A percentile compares a stretch with the other conserved stretches of the same genome.
phyloP scores from a whole-genome alignment of 805 yeast genomes.

The Metschnikowia reukaufii region DNA sequence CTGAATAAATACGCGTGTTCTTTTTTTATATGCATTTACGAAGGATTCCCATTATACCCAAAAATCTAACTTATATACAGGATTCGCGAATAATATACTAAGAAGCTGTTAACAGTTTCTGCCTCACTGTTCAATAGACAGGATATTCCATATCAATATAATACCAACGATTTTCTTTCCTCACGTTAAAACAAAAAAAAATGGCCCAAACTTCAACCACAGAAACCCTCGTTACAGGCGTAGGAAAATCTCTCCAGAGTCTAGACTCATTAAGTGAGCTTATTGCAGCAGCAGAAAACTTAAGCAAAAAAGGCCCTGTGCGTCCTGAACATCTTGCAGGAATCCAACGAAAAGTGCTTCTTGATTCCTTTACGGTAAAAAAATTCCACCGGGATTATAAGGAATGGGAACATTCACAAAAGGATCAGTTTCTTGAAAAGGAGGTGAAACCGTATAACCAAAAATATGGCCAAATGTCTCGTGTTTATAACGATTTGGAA shows the following conservation, averaged over 20 bases:
- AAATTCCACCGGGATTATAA: conserved; percentile 31
- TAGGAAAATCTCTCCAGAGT: conserved; percentile 6
- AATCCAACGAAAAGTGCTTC: conserved; percentile 10
- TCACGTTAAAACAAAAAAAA: neutral
- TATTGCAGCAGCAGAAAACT: conserved; percentile 5
- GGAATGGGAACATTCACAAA: conserved; percentile 27
- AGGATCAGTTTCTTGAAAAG: conserved; percentile 21
- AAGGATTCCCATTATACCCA: too few species aligned
- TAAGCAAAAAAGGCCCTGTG: neutral
- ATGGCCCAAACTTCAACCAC: neutral
- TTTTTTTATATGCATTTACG: too few species aligned
- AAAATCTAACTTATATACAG: too few species aligned
- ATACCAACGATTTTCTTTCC: too few species aligned
- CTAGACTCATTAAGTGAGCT: conserved; percentile 10
- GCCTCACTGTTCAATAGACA: too few species aligned
- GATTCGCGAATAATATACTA: too few species aligned
- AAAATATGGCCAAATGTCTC: conserved; percentile 29
- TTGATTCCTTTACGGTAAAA: conserved; percentile 38
- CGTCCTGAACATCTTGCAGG: neutral
- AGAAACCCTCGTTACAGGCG: conserved; percentile 6
- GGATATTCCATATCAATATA: too few species aligned
- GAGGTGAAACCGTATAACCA: conserved; percentile 33
- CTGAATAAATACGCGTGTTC: too few species aligned
- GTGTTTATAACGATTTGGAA: conserved; percentile 27
- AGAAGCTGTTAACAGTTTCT: too few species aligned